Conservation (phyloP, 805 yeast species). For the Candida sithepensis region DNA sequence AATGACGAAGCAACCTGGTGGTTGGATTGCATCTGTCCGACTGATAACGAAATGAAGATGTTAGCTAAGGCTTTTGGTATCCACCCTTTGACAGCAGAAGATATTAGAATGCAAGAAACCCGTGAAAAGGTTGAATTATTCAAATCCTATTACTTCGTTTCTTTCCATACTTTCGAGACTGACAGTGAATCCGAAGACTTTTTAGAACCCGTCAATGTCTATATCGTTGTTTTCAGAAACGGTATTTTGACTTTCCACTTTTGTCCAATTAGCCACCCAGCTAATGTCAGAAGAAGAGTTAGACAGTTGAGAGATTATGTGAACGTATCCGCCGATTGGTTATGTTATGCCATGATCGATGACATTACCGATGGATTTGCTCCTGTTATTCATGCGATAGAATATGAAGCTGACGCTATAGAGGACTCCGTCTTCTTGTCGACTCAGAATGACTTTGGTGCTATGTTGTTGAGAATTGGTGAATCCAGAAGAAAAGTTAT, state of each 20-base stretch:
- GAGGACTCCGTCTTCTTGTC: slow-evolving; percentile 84
- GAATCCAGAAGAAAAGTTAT: slow-evolving; percentile 87
- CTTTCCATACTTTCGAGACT: slow-evolving; percentile 94
- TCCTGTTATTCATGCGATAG: slow-evolving; percentile 73
- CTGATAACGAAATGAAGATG: slow-evolving; percentile 91
- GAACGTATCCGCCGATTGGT: slow-evolving; percentile 76
- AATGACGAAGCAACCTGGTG: slow-evolving; percentile 86
- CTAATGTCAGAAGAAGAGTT: slow-evolving; percentile 78
- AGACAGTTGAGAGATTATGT: slow-evolving; percentile 76
- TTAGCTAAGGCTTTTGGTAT: slow-evolving; percentile 92
- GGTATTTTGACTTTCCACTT: slow-evolving; percentile 71
- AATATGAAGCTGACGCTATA: slow-evolving; percentile 77
- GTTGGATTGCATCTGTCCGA: slow-evolving; percentile 92
- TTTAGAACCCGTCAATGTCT: slow-evolving; percentile 74
- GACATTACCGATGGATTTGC: slow-evolving; percentile 84
- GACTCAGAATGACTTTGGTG: slow-evolving; percentile 67
- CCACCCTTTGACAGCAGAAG: slow-evolving; percentile 97
- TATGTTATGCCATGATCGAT: slow-evolving; percentile 78
- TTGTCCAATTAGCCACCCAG: slow-evolving; percentile 63
- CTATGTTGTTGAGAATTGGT: slow-evolving; percentile 79
- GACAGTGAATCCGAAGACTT: slow-evolving; percentile 81
- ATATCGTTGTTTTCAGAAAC: slow-evolving; percentile 65
- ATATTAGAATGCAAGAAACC: slow-evolving; percentile 92
- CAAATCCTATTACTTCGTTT: slow-evolving; percentile 88
- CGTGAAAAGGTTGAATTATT: slow-evolving; percentile 96